A percentile compares a stretch with the other conserved stretches of the same genome.
Evolutionary conservation across 805 yeast species (phyloP).

Genomic region (Saturnispora sekii): DNA sequence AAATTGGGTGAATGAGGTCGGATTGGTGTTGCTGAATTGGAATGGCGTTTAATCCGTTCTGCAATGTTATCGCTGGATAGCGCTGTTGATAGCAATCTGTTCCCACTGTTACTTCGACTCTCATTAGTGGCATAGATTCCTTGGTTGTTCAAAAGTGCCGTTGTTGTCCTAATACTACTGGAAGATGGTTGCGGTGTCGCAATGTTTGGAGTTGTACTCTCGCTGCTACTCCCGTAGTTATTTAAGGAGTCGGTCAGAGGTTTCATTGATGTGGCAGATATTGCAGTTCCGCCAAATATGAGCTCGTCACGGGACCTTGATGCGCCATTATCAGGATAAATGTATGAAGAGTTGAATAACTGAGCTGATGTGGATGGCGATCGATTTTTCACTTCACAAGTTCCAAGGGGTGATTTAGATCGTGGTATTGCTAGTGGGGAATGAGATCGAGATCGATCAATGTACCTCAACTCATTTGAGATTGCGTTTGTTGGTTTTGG

Average conservation of each 20-base stretch:
- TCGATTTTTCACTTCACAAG: neutral
- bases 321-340: neutral
- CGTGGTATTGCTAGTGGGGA: constrained; percentile 5
- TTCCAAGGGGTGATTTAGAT: constrained; percentile 3
- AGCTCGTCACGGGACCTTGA: constrained; percentile 2
- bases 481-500: neutral
- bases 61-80: constrained; percentile 3
- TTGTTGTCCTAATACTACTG: constrained; percentile 6
- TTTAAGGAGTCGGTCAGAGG: neutral
- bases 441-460: constrained; percentile 15
- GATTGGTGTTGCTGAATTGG: constrained; percentile 15
- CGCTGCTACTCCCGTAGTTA: constrained; percentile 2
- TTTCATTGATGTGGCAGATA: neutral
- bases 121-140: neutral
- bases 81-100: neutral
- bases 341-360: constrained; percentile 1
- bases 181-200: constrained; percentile 2
- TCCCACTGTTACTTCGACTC: constrained; percentile 2
- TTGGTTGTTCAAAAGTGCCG: constrained; percentile 1
- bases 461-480: neutral
- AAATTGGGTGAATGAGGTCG: constrained; percentile 33
- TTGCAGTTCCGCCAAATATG: neutral
- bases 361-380: constrained; percentile 2
- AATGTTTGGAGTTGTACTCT: neutral
- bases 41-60: constrained; percentile 5